Conservation (phyloP, 106 monocot genomes). For the Chionographis japonica region DNA sequence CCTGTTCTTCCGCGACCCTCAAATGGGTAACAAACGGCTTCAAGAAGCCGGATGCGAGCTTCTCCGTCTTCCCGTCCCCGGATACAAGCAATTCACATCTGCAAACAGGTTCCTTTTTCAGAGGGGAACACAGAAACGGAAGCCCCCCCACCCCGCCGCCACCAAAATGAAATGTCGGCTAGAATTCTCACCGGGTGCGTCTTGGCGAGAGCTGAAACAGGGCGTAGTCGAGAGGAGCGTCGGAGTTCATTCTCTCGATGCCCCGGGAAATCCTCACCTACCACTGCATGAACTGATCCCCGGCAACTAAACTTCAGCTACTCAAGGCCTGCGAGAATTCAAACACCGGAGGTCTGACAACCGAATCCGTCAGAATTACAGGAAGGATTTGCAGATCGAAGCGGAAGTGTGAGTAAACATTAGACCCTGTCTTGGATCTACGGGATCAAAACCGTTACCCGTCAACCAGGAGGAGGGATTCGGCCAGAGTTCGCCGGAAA, state of each 20-base stretch:
- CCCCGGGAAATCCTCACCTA: neutral
- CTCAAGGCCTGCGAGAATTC: constrained; percentile 17
- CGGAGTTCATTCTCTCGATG: constrained; percentile 53
- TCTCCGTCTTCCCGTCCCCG: constrained; percentile 76
- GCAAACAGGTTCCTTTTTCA: constrained; percentile 7
- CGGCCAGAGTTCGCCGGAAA: too few relatives aligned
- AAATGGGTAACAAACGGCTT: constrained; percentile 88
- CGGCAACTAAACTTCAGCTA: neutral
- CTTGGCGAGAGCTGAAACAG: constrained; percentile 86
- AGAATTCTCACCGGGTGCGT: constrained; percentile 50
- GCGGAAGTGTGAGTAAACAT: too few relatives aligned
- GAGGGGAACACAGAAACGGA: neutral
- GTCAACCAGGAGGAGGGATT: too few relatives aligned
- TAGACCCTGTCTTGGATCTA: too few relatives aligned
- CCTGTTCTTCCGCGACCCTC: constrained; percentile 83
- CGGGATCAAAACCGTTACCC: too few relatives aligned
- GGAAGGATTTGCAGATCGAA: too few relatives aligned
- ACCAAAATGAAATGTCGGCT: neutral
- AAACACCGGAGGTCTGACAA: neutral
- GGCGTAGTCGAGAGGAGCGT: constrained; percentile 67
- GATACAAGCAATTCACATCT: constrained; percentile 91
- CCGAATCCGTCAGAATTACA: neutral
- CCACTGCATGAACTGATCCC: neutral
- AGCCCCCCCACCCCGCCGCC: neutral
- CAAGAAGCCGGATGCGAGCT: constrained; percentile 83